Evolutionary conservation across 2,329 filamentous ascomycete species (phyloP).

Genomic region (Huntiella moniliformis): DNA sequence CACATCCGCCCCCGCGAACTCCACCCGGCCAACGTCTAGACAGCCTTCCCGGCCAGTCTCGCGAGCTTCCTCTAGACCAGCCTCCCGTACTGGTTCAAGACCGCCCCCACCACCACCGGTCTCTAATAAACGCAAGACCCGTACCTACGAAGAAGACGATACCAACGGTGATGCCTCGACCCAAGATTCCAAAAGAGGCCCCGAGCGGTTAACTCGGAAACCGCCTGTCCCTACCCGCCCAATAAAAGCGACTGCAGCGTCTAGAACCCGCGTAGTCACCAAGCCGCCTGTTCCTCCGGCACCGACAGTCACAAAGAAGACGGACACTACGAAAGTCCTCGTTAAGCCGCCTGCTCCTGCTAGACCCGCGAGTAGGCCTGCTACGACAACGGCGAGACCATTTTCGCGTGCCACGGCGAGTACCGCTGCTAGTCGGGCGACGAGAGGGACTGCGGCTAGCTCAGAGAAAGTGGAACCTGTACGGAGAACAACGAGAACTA

Average conservation of each 20-base stretch:
- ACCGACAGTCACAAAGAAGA: conserved; percentile 1
- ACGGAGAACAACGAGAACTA: conserved; percentile 5
- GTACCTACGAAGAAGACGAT: conserved; percentile 30
- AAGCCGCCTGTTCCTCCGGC: background rate
- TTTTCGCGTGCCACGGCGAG: conserved; percentile 16
- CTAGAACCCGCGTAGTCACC: background rate
- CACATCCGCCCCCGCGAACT: conserved; percentile 19
- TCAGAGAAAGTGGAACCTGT: conserved; percentile 2
- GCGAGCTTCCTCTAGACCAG: conserved; percentile 21
- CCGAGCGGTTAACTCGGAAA: no score
- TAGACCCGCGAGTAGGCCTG: background rate
- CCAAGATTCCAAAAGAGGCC: no score
- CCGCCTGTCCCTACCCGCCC: background rate
- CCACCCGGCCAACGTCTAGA: no score
- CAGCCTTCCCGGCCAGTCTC: conserved; percentile 22
- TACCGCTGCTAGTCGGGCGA: conserved; percentile 12
- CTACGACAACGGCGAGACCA: conserved; percentile 18
- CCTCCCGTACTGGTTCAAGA: conserved; percentile 1
- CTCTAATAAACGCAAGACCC: conserved; percentile 27
- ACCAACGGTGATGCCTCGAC: no score
- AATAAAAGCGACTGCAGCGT: background rate
- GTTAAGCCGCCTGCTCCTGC: conserved; percentile 16
- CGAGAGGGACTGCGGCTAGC: background rate
- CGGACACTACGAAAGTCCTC: conserved; percentile 20
- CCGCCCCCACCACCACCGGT: background rate